Conservation (phyloP, 192 early-diverging fungal genomes). For the Coemansia sp. region DNA sequence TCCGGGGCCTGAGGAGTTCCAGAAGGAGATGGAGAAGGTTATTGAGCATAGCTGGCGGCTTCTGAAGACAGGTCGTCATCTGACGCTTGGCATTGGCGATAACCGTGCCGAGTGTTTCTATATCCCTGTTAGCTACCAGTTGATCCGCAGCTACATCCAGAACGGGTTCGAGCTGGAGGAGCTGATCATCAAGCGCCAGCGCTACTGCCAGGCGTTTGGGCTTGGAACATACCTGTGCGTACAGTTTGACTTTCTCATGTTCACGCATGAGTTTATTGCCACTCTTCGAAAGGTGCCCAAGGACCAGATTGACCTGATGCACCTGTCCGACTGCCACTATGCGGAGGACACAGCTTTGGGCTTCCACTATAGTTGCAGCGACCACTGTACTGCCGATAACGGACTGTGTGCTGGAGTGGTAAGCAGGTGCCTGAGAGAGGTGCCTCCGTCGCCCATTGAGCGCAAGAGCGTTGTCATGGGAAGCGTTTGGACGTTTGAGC, state of each 20-base stretch:
- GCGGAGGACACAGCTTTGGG: constrained; percentile 10
- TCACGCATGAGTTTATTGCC: constrained; percentile 91
- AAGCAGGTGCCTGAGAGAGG: constrained; percentile 46
- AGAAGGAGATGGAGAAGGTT: constrained; percentile 72
- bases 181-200: constrained; percentile 83
- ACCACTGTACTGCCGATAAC: background rate
- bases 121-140: constrained; percentile 80
- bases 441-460: constrained; percentile 75
- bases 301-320: constrained; percentile 55
- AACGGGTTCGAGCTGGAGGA: constrained; percentile 89
- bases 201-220: constrained; percentile 84
- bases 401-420: background rate
- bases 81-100: constrained; percentile 92
- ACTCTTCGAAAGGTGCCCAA: constrained; percentile 71
- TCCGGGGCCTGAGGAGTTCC: constrained; percentile 74
- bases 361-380: constrained; percentile 13
- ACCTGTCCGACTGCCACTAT: constrained; percentile 30
- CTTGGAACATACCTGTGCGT: constrained; percentile 86
- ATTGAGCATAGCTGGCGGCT: constrained; percentile 69
- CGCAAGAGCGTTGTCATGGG: constrained; percentile 89
- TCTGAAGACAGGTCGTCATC: constrained; percentile 66
- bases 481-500: constrained; percentile 83
- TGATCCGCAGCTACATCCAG: constrained; percentile 78
- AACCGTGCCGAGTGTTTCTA: constrained; percentile 90
- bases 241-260: constrained; percentile 88